These are phyloP conservation scores for Entophlyctis luteolus DNA, from an alignment of 192 early-diverging fungal species.

Conservation along the genomic window DNA sequence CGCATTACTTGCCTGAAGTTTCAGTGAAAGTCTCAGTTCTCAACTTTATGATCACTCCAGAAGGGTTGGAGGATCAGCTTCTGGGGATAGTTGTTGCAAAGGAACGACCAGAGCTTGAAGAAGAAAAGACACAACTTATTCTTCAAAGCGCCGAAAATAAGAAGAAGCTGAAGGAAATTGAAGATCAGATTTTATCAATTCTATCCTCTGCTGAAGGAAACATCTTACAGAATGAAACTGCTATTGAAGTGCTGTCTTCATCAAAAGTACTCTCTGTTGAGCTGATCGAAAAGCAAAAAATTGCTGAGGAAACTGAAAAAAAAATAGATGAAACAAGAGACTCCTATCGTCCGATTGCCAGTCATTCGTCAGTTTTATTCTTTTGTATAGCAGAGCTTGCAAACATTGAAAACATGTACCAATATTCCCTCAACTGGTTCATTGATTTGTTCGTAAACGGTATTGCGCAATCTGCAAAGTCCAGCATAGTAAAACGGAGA, in stretches of 20 bases:
- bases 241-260: constrained; percentile 58
- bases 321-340: constrained; percentile 67
- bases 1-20: constrained; percentile 62
- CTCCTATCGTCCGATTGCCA: constrained; percentile 64
- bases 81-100: constrained; percentile 62
- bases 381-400: constrained; percentile 67
- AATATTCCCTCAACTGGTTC: constrained; percentile 66
- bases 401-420: constrained; percentile 69
- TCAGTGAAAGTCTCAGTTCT: constrained; percentile 61
- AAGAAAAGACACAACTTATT: constrained; percentile 64
- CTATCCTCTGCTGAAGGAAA: constrained; percentile 62
- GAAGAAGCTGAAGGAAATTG: constrained; percentile 61
- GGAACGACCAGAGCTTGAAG: constrained; percentile 63
- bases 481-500: constrained; percentile 55
- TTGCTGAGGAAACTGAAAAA: constrained; percentile 64
- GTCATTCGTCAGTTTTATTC: constrained; percentile 57
- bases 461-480: constrained; percentile 52
- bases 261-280: constrained; percentile 58
- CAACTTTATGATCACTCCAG: constrained; percentile 71
- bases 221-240: constrained; percentile 64
- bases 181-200: constrained; percentile 60
- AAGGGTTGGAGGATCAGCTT: constrained; percentile 63
- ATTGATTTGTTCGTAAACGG: constrained; percentile 59
- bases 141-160: constrained; percentile 62
- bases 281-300: constrained; percentile 63